Evolutionary conservation across 2,329 filamentous ascomycete genomes (phyloP).

Genomic region (Phyllosticta citriasiana): DNA sequence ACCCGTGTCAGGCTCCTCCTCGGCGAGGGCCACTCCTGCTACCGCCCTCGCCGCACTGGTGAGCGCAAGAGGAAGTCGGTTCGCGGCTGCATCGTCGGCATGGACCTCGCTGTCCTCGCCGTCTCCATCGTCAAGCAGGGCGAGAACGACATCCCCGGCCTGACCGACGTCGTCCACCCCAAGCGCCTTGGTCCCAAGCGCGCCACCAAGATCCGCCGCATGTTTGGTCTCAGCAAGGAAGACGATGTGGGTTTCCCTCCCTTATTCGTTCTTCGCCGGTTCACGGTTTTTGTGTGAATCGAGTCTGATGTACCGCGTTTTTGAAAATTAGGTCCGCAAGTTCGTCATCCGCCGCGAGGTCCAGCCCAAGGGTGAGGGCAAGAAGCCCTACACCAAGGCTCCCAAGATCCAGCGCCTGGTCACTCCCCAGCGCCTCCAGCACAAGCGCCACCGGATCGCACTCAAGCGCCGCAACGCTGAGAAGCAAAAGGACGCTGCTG

Average conservation of each 20-base stretch:
- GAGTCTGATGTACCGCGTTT: slow-evolving; percentile 35
- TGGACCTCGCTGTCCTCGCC: slow-evolving; percentile 89
- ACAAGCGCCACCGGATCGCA: slow-evolving; percentile 96
- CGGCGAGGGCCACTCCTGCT: slow-evolving; percentile 95
- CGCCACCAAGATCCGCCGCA: slow-evolving; percentile 98
- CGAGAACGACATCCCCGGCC: slow-evolving; percentile 82
- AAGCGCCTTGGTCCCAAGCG: slow-evolving; percentile 99
- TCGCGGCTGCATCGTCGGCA: slow-evolving; percentile 95
- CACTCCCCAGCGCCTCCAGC: slow-evolving; percentile 98
- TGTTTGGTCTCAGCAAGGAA: slow-evolving; percentile 99
- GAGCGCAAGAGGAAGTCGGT: slow-evolving; percentile 99
- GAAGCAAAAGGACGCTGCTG: slow-evolving; percentile 97
- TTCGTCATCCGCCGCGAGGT: slow-evolving; percentile 99
- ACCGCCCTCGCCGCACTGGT: slow-evolving; percentile 92
- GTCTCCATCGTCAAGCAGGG: slow-evolving; percentile 97
- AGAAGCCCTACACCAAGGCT: slow-evolving; percentile 98
- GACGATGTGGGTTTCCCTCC: slow-evolving; percentile 81
- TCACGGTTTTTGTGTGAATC: slow-evolving; percentile 49
- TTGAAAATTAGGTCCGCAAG: slow-evolving; percentile 72
- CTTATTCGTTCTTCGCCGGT: slow-evolving; percentile 9
- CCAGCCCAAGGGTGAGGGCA: slow-evolving; percentile 93
- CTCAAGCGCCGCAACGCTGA: slow-evolving; percentile 98
- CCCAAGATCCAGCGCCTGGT: slow-evolving; percentile 99
- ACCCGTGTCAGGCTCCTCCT: slow-evolving; percentile 97
- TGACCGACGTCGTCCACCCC: slow-evolving; percentile 96